Conservation (phyloP, 345 rosid species). For the Populus deltoides region DNA sequence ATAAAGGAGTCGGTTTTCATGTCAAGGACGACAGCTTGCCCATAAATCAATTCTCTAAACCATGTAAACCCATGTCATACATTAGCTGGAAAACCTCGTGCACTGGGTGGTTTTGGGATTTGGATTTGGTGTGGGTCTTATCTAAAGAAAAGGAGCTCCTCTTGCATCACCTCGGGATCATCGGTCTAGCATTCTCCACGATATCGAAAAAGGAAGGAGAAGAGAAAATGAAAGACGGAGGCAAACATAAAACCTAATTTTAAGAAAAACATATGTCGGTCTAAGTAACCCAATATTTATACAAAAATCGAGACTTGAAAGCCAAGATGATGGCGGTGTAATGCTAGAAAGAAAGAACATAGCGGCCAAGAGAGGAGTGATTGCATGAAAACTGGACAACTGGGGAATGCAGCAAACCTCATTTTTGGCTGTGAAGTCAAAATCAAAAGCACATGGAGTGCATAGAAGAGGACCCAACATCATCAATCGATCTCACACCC, state of each 20-base stretch:
- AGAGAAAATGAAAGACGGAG: no score
- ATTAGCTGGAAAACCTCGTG: not conserved
- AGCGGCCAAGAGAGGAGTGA: not conserved
- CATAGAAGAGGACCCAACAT: constrained; percentile 17
- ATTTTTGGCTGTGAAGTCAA: constrained; percentile 17
- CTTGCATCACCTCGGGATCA: no score
- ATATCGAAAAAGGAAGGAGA: no score
- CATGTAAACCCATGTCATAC: not conserved
- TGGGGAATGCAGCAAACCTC: not conserved
- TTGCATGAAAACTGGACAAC: not conserved
- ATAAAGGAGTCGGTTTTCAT: constrained; percentile 15
- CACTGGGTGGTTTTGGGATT: no score
- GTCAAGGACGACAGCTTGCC: not conserved
- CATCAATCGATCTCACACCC: not conserved
- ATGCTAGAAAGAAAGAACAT: not conserved
- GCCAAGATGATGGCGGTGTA: not conserved
- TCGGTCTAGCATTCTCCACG: no score
- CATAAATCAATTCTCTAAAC: not conserved
- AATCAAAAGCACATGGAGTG: constrained; percentile 38
- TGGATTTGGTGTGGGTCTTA: not conserved
- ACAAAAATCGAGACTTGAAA: not conserved
- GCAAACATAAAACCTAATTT: no score
- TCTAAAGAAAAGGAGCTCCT: no score
- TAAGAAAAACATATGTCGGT: no score
- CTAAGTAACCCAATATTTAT: no score